Conservation (phyloP, 371 early-diverging fungal species). For the Neoconidiobolus thromboides region DNA sequence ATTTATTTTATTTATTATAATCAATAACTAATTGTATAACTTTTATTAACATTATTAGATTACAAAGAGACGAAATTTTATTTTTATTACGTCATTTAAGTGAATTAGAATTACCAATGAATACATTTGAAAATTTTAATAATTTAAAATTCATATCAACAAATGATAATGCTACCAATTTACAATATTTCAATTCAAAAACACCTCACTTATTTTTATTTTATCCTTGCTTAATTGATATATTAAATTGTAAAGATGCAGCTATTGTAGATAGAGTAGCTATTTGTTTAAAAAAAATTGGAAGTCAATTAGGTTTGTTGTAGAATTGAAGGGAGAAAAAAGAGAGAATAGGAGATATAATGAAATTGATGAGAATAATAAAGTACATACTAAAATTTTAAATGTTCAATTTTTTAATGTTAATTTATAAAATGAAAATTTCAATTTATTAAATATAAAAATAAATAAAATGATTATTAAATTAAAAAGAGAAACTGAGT, state of each 20-base stretch:
- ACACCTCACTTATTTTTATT: slow-evolving; percentile 53
- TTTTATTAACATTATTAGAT: slow-evolving; percentile 16
- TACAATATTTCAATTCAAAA: slow-evolving; percentile 26
- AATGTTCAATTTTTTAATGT: no score
- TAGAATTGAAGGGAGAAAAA: no score
- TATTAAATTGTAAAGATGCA: slow-evolving; percentile 7
- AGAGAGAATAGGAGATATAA: no score
- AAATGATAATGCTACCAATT: not conserved
- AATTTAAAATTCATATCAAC: not conserved
- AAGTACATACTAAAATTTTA: no score
- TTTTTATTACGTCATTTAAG: slow-evolving; percentile 40
- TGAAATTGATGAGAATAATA: no score
- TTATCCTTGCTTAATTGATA: slow-evolving; percentile 17
- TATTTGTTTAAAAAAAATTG: slow-evolving; percentile 9
- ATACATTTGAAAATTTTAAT: slow-evolving; percentile 9
- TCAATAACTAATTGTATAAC: not conserved
- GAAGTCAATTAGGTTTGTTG: slow-evolving; percentile 7
- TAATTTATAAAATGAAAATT: no score
- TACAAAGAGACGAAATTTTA: slow-evolving; percentile 53
- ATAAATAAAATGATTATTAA: no score
- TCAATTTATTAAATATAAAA: no score
- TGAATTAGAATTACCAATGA: slow-evolving; percentile 30
- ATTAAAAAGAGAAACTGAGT: no score
- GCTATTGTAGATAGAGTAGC: slow-evolving; percentile 5
- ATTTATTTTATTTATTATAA: slow-evolving; percentile 28